phyloP scores from a whole-genome alignment of 805 yeast species.

The Yamadazyma olivae region DNA sequence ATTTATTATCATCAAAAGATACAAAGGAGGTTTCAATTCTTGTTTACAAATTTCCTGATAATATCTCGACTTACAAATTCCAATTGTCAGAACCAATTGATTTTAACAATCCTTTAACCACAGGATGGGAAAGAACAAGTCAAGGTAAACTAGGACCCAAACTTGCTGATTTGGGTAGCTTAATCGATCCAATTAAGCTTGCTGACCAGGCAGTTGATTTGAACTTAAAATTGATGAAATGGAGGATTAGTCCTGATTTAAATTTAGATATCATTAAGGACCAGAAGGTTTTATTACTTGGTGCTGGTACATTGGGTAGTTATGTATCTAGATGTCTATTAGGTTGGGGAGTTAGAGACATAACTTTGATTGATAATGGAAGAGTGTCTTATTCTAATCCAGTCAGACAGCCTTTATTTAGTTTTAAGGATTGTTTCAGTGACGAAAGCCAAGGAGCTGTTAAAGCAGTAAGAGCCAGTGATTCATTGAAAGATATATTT shows the following conservation, averaged over 20 bases:
- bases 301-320: slow-evolving; percentile 95
- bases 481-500: slow-evolving; percentile 64
- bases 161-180: slow-evolving; percentile 73
- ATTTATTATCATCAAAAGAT: slow-evolving; percentile 34
- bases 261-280: slow-evolving; percentile 62
- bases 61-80: slow-evolving; percentile 18
- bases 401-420: slow-evolving; percentile 86
- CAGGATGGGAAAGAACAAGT: slow-evolving; percentile 90
- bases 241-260: slow-evolving; percentile 88
- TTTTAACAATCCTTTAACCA: slow-evolving; percentile 36
- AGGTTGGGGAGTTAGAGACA: slow-evolving; percentile 91
- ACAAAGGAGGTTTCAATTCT: slow-evolving; percentile 16
- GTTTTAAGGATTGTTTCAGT: slow-evolving; percentile 73
- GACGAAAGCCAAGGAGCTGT: slow-evolving; percentile 56
- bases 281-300: slow-evolving; percentile 73
- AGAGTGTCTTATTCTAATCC: slow-evolving; percentile 90
- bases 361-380: slow-evolving; percentile 90
- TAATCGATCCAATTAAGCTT: slow-evolving; percentile 76
- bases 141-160: slow-evolving; percentile 78
- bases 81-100: background rate
- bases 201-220: slow-evolving; percentile 92
- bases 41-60: slow-evolving; percentile 20
- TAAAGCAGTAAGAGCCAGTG: slow-evolving; percentile 82
- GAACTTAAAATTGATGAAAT: slow-evolving; percentile 89
- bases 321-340: slow-evolving; percentile 81